Percentiles rank a stretch among this genome's conserved stretches.
These are phyloP conservation scores for Calonectria fujianensis DNA, from an alignment of 2,329 filamentous ascomycete species.

Conservation along the genomic window DNA sequence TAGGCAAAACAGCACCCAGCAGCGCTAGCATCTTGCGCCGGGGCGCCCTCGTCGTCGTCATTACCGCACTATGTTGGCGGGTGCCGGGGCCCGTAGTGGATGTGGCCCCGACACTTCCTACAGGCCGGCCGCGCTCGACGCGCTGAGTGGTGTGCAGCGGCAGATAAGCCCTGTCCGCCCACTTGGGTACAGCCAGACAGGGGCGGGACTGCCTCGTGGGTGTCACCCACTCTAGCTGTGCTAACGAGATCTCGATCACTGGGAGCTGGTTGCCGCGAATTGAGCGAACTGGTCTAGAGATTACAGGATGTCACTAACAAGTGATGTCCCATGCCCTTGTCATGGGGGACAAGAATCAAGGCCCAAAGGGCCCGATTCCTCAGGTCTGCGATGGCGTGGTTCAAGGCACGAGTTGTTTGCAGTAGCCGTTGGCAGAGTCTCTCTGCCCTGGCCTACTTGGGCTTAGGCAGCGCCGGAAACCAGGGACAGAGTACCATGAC, in stretches of 20 bases:
- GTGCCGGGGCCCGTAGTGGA: constrained; percentile 37
- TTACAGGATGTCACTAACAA: constrained; percentile 45
- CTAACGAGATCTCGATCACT: constrained; percentile 50
- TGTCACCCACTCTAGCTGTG: constrained; percentile 25
- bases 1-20: constrained; percentile 22
- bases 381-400: constrained; percentile 42
- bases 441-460: constrained; percentile 31
- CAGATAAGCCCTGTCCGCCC: constrained; percentile 39
- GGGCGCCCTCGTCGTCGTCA: constrained; percentile 41
- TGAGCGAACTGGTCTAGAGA: constrained; percentile 47
- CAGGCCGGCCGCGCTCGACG: constrained; percentile 28
- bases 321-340: constrained; percentile 31
- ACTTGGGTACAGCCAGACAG: constrained; percentile 13
- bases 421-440: constrained; percentile 17
- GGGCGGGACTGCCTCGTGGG: constrained; percentile 40
- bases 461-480: constrained; percentile 32
- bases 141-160: constrained; percentile 32
- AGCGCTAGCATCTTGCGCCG: constrained; percentile 37
- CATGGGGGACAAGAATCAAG: constrained; percentile 25
- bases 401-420: constrained; percentile 37
- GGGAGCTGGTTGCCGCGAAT: constrained; percentile 47
- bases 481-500: constrained; percentile 37
- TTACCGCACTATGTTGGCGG: constrained; percentile 43
- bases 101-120: constrained; percentile 34
- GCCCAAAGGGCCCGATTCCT: constrained; percentile 37